Evolutionary conservation across 163 green algal species (phyloP).

Genomic region (Scenedesmus sp.): DNA sequence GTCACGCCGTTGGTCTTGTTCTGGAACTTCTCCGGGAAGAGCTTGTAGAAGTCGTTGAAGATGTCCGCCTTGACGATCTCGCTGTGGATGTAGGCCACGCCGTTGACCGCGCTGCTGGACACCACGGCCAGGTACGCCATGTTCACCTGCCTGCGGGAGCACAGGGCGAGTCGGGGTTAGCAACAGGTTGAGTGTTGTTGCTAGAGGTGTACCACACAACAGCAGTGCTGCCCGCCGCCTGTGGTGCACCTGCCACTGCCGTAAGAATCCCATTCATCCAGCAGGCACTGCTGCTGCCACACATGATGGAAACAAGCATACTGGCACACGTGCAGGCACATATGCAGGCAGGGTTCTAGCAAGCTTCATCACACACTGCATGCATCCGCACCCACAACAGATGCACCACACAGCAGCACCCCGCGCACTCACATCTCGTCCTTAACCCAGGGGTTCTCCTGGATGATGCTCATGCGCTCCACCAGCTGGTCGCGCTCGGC

Average conservation of each 20-base stretch:
- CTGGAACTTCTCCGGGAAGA: slow-evolving; percentile 93
- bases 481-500: slow-evolving; percentile 70
- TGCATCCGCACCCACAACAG: neutral
- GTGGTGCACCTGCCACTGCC: neutral
- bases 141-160: slow-evolving; percentile 74
- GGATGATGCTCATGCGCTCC: slow-evolving; percentile 94
- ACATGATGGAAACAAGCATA: too few relatives aligned
- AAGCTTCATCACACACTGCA: too few relatives aligned
- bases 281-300: neutral
- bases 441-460: slow-evolving; percentile 89
- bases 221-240: neutral
- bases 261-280: neutral
- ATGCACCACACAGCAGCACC: neutral
- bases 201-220: neutral
- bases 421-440: slow-evolving; percentile 71
- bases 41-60: slow-evolving; percentile 95
- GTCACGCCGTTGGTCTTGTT: slow-evolving; percentile 99
- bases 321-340: too few relatives aligned
- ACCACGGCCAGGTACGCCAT: slow-evolving; percentile 98
- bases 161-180: neutral
- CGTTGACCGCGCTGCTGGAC: slow-evolving; percentile 91
- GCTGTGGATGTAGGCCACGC: slow-evolving; percentile 96
- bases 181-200: neutral
- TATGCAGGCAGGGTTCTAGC: too few relatives aligned
- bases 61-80: slow-evolving; percentile 95